Evolutionary conservation across 2,329 filamentous ascomycete species (phyloP), one percentile per base, ranked within the genome.

Genomic region (Monosporascus ibericus): DNA sequence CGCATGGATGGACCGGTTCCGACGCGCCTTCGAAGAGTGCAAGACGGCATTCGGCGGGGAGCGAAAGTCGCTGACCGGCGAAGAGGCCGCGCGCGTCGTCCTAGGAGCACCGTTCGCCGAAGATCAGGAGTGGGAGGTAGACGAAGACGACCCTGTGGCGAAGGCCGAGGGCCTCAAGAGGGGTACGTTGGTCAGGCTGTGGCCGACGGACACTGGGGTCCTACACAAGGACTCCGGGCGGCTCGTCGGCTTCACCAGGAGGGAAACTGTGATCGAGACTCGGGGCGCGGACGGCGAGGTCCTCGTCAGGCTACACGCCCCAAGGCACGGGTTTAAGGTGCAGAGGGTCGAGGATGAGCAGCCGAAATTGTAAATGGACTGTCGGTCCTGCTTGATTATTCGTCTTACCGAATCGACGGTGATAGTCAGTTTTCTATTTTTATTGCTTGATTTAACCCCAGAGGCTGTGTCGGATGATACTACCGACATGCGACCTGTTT

Each of bases 1-100:
- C 63, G 77, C 78, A 1, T 90, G 85, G 84, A 75, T 87, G 18
- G 65, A 70, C 44, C 74, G 86, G n/a, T 89, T 88, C 68, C 69
- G 77, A 49, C 63, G 62, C 17, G 73, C 72, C 2, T 63, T 82
- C 1, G 68, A 71, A 5, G 65, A 66, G 6, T 62, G 62, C 53
- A 53, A 49, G 11, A 6, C 24, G 6, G 42, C 30, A 5, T 14
- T 34, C 9, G n/a, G 46, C 3, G 63, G 58, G 2, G 72, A 74
- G 58, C 68, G 73, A 2, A 64, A 64, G 37, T 72, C 63, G 1
- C 56, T 86, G 34, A 70, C 74, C 6, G 84, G 85, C 5, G 72
- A 73, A 42, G 76, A 82, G 59, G 83, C 82, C 2, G 73, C 75
- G 25, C 61, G 68, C 44, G 60, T 70, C 25, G 75, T 88, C 42